A percentile compares a stretch with the other conserved stretches of the same genome.
Conservation (phyloP, 768 basidiomycete species). For the Galerina marginata region DNA sequence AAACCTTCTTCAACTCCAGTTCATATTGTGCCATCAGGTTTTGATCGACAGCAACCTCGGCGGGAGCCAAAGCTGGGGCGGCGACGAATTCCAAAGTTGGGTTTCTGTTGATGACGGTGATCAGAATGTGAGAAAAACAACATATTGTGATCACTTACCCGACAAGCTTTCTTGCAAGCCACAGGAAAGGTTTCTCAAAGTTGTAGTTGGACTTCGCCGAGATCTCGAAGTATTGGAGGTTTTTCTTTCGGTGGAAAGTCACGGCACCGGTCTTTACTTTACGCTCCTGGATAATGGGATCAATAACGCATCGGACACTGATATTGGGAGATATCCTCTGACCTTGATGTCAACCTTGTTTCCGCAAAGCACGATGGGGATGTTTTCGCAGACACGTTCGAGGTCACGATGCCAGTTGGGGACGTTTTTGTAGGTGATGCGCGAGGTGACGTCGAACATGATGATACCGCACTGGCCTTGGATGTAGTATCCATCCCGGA, state of each 20-base stretch:
- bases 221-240: constrained; percentile 99
- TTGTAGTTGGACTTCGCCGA: constrained; percentile 99
- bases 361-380: constrained; percentile 98
- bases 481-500: constrained; percentile 96
- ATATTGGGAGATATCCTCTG: constrained; percentile 26
- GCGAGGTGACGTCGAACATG: constrained; percentile 99
- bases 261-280: constrained; percentile 99
- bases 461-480: constrained; percentile 99
- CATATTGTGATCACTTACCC: constrained; percentile 61
- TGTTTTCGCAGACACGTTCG: constrained; percentile 99
- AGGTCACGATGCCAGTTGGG: constrained; percentile 99
- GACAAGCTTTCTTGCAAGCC: constrained; percentile 97
- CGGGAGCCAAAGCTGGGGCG: constrained; percentile 93
- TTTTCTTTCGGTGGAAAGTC: constrained; percentile 99
- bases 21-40: constrained; percentile 81
- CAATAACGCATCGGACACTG: constrained; percentile 4
- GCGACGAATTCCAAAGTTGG: constrained; percentile 92
- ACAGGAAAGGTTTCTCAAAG: constrained; percentile 99
- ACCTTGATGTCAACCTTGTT: constrained; percentile 99
- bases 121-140: constrained; percentile 3
- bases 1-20: constrained; percentile 71
- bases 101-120: constrained; percentile 58
- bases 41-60: constrained; percentile 87
- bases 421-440: constrained; percentile 99
- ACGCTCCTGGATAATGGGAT: constrained; percentile 71